phyloP scores from a whole-genome alignment of 2,329 filamentous ascomycete genomes.

The Cladosporium velox region DNA sequence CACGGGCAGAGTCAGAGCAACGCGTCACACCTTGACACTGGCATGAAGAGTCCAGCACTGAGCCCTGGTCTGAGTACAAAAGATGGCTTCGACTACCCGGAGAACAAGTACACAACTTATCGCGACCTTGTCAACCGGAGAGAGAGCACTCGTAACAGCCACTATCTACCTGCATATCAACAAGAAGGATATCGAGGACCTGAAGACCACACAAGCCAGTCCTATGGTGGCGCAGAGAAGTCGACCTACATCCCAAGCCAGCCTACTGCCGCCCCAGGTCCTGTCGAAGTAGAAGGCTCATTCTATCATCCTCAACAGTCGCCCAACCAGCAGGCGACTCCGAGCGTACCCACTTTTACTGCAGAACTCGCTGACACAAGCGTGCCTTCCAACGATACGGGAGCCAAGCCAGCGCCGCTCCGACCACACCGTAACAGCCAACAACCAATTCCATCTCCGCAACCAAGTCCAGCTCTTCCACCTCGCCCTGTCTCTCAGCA shows the following conservation, averaged over 20 bases:
- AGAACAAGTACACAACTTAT: slow-evolving; percentile 35
- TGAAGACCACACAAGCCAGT: slow-evolving; percentile 21
- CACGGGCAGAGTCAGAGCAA: slow-evolving; percentile 19
- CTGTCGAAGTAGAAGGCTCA: slow-evolving; percentile 46
- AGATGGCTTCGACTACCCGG: slow-evolving; percentile 22
- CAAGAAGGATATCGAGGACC: slow-evolving; percentile 32
- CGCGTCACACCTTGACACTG: slow-evolving; percentile 22
- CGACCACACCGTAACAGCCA: slow-evolving; percentile 18
- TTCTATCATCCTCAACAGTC: slow-evolving; percentile 40
- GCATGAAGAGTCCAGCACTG: slow-evolving; percentile 20
- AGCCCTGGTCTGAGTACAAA: slow-evolving; percentile 18
- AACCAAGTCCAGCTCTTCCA: slow-evolving; percentile 16
- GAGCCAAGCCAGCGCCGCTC: slow-evolving; percentile 5
- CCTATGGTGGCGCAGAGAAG: slow-evolving; percentile 30
- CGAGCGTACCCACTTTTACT: slow-evolving; percentile 26
- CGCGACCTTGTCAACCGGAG: slow-evolving; percentile 31
- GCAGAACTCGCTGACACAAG: slow-evolving; percentile 30
- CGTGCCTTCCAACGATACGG: slow-evolving; percentile 21
- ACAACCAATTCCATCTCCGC: slow-evolving; percentile 7
- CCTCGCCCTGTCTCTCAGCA: slow-evolving; percentile 7
- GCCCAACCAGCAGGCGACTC: slow-evolving; percentile 26
- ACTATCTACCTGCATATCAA: slow-evolving; percentile 32
- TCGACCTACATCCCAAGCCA: slow-evolving; percentile 26
- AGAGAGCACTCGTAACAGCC: slow-evolving; percentile 23
- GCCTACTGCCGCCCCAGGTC: slow-evolving; percentile 33